A percentile compares a stretch with the other conserved stretches of the same genome.
Conservation (phyloP, 2,329 filamentous ascomycete species). For the Grosmannia clavigera region DNA sequence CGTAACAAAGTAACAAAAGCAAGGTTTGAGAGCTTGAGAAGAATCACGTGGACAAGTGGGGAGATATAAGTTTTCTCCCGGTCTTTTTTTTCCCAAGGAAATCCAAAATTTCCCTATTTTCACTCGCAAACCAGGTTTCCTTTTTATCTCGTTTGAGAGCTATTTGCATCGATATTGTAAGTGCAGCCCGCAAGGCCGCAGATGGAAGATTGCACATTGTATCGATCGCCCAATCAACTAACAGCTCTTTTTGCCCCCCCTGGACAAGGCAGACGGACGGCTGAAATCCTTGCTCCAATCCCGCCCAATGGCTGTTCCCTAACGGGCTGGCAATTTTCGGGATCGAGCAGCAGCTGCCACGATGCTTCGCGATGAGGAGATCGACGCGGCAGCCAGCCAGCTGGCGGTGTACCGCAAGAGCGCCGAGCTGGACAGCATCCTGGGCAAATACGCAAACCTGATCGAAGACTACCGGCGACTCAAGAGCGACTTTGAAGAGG, state of each 20-base stretch:
- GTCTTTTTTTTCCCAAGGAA: no score
- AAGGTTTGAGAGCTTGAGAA: no score
- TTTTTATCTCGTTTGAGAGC: no score
- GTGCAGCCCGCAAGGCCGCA: no score
- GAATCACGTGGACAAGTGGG: no score
- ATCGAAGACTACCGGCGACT: conserved; percentile 42
- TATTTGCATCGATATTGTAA: no score
- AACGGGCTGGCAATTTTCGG: not conserved
- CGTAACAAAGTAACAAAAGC: no score
- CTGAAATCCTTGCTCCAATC: not conserved
- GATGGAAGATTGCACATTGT: no score
- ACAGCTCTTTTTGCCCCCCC: not conserved
- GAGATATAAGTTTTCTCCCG: no score
- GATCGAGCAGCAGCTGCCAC: not conserved
- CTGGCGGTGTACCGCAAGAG: conserved; percentile 8
- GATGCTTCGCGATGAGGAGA: conserved; percentile 13
- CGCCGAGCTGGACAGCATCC: conserved; percentile 5
- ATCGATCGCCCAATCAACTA: not conserved
- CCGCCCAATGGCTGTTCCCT: not conserved
- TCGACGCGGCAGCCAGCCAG: conserved; percentile 9
- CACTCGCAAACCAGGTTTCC: no score
- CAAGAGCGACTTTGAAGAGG: conserved; percentile 45
- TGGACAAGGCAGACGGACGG: not conserved
- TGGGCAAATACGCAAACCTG: conserved; percentile 22
- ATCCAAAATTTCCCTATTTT: no score